phyloP scores from a whole-genome alignment of 2,329 filamentous ascomycete genomes.

The Xylariaceae sp. region DNA sequence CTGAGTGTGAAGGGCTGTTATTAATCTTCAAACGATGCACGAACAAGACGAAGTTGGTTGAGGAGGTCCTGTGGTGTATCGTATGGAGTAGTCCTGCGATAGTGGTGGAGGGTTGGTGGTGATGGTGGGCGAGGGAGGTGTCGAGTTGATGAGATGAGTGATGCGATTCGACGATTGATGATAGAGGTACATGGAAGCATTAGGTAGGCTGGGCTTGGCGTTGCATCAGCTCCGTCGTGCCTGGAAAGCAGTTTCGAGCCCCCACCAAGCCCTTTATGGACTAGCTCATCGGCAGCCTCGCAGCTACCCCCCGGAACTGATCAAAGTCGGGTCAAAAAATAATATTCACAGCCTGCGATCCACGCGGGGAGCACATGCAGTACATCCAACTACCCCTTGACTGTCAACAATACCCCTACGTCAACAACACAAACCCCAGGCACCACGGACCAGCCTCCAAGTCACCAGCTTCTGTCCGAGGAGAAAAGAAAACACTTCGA shows the following conservation, averaged over 20 bases:
- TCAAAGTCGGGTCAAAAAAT: constrained; percentile 22
- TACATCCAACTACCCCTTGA: background rate
- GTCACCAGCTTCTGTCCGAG: background rate
- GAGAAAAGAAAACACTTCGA: background rate
- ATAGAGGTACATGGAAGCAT: background rate
- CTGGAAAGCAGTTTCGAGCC: constrained; percentile 15
- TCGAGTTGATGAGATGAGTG: no score
- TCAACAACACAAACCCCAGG: background rate
- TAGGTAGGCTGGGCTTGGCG: constrained; percentile 6
- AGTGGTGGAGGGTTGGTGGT: constrained; percentile 4
- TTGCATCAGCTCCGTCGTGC: constrained; percentile 30
- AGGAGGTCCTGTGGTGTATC: background rate
- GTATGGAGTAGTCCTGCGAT: background rate
- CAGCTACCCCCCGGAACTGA: constrained; percentile 27
- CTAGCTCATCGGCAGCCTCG: constrained; percentile 25
- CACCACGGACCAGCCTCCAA: background rate
- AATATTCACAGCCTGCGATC: constrained; percentile 17
- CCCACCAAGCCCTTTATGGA: constrained; percentile 9
- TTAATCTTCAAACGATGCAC: background rate
- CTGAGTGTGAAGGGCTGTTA: background rate
- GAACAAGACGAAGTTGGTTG: background rate
- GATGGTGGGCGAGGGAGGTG: constrained; percentile 7
- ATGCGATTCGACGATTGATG: constrained; percentile 1
- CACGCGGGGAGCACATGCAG: constrained; percentile 14
- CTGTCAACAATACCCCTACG: background rate